Percentiles rank a stretch among this genome's conserved stretches.
Evolutionary conservation across 1,284 basidiomycete species (phyloP).

Genomic region (Tylopilus orsonianus): DNA sequence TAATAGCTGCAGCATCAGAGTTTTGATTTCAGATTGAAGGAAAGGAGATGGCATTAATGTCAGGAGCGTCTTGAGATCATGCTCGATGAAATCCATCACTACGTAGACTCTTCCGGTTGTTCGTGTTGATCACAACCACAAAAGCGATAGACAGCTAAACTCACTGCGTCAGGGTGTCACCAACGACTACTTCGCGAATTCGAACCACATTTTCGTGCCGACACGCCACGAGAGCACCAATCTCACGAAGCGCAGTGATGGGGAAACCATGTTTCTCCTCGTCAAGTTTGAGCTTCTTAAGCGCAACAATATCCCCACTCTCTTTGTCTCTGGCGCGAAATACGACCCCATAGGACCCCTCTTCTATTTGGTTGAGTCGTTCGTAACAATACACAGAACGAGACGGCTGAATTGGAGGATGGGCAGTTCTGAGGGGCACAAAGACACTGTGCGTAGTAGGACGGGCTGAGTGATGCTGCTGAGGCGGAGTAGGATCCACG

Average conservation of each 20-base stretch:
- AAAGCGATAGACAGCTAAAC: constrained; percentile 34
- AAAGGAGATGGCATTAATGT: constrained; percentile 94
- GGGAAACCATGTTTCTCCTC: constrained; percentile 98
- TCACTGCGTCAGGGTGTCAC: constrained; percentile 98
- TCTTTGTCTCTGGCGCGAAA: constrained; percentile 93
- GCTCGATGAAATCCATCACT: constrained; percentile 99
- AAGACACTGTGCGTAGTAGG: constrained; percentile 53
- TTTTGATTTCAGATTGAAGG: constrained; percentile 97
- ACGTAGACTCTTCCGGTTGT: constrained; percentile 81
- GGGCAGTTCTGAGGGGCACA: constrained; percentile 72
- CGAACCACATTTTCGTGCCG: constrained; percentile 94
- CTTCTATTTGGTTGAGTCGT: constrained; percentile 96
- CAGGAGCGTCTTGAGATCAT: constrained; percentile 95
- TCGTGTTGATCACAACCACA: constrained; percentile 18
- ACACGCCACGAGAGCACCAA: constrained; percentile 92
- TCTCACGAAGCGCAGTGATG: constrained; percentile 93
- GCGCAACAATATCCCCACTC: constrained; percentile 91
- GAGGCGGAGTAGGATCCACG: constrained; percentile 17
- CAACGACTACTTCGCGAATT: constrained; percentile 95
- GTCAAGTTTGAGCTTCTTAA: constrained; percentile 98
- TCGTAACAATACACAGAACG: constrained; percentile 93
- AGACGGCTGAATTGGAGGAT: constrained; percentile 79
- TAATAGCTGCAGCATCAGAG: constrained; percentile 90
- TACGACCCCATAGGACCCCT: constrained; percentile 98
- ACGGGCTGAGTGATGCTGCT: constrained; percentile 11